Evolutionary conservation across 352 stramenopile species (phyloP).

Genomic region (Globisporangium paddicum): DNA sequence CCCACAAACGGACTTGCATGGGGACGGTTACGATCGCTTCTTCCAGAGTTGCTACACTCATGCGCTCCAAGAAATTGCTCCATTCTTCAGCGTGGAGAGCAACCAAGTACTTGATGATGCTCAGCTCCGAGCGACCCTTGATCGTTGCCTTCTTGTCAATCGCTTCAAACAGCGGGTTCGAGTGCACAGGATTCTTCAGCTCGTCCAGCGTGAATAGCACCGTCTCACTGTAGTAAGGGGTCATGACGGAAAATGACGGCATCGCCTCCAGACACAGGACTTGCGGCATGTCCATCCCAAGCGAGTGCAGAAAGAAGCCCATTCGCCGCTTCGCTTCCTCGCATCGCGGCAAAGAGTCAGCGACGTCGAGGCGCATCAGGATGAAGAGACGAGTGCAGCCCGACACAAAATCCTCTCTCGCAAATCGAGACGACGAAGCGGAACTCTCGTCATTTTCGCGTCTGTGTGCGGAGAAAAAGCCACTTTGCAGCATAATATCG

Average conservation of each 20-base stretch:
- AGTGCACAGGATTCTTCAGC: conserved; percentile 75
- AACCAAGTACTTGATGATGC: conserved; percentile 87
- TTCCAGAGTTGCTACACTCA: conserved; percentile 62
- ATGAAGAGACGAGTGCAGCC: conserved; percentile 81
- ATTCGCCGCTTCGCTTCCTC: conserved; percentile 83
- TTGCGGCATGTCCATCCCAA: conserved; percentile 80
- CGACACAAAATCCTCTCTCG: conserved; percentile 62
- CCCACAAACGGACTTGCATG: conserved; percentile 80
- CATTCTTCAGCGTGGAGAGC: conserved; percentile 86
- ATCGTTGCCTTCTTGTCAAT: conserved; percentile 70
- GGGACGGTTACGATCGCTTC: conserved; percentile 62
- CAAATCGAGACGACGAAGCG: conserved; percentile 34
- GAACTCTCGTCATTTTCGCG: conserved; percentile 23
- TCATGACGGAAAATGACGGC: conserved; percentile 88
- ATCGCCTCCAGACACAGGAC: conserved; percentile 74
- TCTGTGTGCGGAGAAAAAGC: conserved; percentile 40
- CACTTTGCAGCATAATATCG: conserved; percentile 51
- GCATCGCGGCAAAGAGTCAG: conserved; percentile 69
- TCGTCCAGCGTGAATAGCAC: conserved; percentile 87
- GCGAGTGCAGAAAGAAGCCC: conserved; percentile 83
- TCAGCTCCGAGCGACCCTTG: conserved; percentile 73
- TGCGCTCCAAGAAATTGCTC: conserved; percentile 84
- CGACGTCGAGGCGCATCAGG: conserved; percentile 63
- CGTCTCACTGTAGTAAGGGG: conserved; percentile 85
- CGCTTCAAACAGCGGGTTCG: conserved; percentile 74